Conservation (phyloP, 2,329 filamentous ascomycete genomes). For the Tolypocladium sp. region DNA sequence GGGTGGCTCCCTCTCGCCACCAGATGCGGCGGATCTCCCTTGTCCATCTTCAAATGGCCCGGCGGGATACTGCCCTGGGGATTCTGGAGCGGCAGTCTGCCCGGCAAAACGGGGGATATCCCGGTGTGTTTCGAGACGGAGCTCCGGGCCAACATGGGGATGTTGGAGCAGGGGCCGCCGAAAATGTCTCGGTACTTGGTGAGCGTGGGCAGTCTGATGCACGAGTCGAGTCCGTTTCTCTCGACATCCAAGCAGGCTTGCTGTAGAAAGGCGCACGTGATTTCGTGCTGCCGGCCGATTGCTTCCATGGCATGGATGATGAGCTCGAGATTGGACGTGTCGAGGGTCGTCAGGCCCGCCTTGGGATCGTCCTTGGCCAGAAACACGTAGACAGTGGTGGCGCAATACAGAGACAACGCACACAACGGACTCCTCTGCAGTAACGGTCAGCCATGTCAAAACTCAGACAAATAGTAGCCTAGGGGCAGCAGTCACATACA, state of each 20-base stretch:
- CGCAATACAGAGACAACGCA: constrained; percentile 77
- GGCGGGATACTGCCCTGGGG: constrained; percentile 8
- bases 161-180: constrained; percentile 22
- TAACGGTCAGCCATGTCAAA: neutral
- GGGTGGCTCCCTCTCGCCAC: neutral
- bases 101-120: constrained; percentile 31
- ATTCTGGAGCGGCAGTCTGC: constrained; percentile 28
- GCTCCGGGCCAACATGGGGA: constrained; percentile 40
- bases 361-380: constrained; percentile 60
- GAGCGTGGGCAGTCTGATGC: constrained; percentile 26
- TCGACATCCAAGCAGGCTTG: constrained; percentile 80
- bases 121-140: constrained; percentile 30
- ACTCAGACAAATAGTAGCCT: neutral
- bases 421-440: constrained; percentile 24
- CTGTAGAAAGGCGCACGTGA: constrained; percentile 77
- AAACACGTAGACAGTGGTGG: constrained; percentile 75
- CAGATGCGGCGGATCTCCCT: neutral
- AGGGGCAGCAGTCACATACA: constrained; percentile 37
- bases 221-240: constrained; percentile 28
- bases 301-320: constrained; percentile 70
- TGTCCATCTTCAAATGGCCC: constrained; percentile 2
- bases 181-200: constrained; percentile 20
- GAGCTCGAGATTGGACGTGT: constrained; percentile 55
- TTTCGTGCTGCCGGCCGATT: constrained; percentile 61
- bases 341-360: constrained; percentile 42